A percentile compares a stretch with the other conserved stretches of the same genome.
Evolutionary conservation across 306 rosid genomes (phyloP).

Genomic region (Vigna trinervia): DNA sequence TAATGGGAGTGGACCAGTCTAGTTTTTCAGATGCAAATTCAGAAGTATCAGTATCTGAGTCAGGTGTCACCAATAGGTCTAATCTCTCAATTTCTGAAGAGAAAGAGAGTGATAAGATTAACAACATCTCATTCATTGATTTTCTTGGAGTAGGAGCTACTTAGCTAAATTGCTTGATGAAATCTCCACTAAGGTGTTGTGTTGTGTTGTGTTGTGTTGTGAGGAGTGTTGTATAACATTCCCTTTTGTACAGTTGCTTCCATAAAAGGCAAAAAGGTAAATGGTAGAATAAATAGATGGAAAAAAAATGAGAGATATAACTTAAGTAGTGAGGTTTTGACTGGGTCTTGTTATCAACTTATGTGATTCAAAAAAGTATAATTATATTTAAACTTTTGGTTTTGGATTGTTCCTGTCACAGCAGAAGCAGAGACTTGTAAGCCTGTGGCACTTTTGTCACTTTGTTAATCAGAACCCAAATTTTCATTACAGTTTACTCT

Average conservation of each 20-base stretch:
- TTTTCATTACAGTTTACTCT: conserved; percentile 44
- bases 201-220: neutral
- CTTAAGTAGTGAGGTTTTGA: too few relatives aligned
- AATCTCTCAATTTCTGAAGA: conserved; percentile 54
- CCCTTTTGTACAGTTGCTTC: conserved; percentile 64
- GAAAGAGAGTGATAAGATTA: conserved; percentile 48
- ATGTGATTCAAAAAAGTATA: conserved; percentile 37
- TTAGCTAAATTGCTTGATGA: conserved; percentile 35
- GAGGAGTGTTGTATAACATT: conserved; percentile 41
- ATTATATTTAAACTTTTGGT: conserved; percentile 33
- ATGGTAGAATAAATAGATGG: conserved; percentile 12
- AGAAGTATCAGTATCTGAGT: conserved; percentile 75
- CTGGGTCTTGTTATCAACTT: conserved; percentile 23
- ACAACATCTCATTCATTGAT: conserved; percentile 71
- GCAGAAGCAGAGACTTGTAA: conserved; percentile 32
- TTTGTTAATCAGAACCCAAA: conserved; percentile 52
- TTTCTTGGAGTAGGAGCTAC: conserved; percentile 89
- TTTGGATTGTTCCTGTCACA: conserved; percentile 49
- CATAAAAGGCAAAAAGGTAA: conserved; percentile 52
- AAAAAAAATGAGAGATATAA: too few relatives aligned
- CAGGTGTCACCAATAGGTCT: conserved; percentile 62
- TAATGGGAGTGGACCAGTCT: conserved; percentile 54
- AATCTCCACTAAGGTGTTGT: conserved; percentile 8
- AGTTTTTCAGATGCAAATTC: conserved; percentile 80
- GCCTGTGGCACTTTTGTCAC: conserved; percentile 43